Evolutionary conservation across 1,284 basidiomycete species (phyloP), one percentile per base, ranked within the genome.

Genomic region (Ceratobasidium sp.): DNA sequence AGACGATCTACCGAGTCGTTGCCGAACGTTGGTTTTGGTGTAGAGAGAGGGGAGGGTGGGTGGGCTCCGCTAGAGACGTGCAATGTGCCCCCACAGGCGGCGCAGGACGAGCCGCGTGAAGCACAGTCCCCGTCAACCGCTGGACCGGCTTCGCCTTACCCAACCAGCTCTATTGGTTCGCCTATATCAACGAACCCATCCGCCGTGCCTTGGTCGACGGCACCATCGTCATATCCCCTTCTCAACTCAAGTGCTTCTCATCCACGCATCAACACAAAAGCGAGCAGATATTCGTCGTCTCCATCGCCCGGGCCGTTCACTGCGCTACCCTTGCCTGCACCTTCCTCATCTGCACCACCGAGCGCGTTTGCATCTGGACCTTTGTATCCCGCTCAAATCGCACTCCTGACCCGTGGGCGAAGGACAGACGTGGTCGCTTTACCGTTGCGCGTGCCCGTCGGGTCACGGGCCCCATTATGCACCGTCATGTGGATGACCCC

Each of bases 401-500:
- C 66, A 14, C 37, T 69, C 9, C n/a, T 69, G n/a, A 69, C 66
- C 19, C 66, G 66, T 46, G 66, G 66, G 24, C 34, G 66, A 8
- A 53, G 66, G 37, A 69, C 66, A 29, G 66, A 69, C 22, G 53
- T 69, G n/a, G 27, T 69, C 16, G 66, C 51, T 14, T 27, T 69
- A 41, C 66, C 66, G 9, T 39, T 69, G 39, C 66, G 66, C 31
- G 46, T 53, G 24, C 66, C 66, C 16, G 53, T 69, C 29, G 66
- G 66, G 9, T 29, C 66, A 6, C 51, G 66, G 31, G 37, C 66
- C 19, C 66, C 66, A 43, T 37, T 69, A 8, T 69, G 66, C 37
- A 58, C 66, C 19, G n/a, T 69, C n/a, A 37, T 58, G 41, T 69
- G 66, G 66, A 37, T 69, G 34, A 53, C 66, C 37, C 53, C 66